Conservation (phyloP, 768 basidiomycete genomes). For the Mrakia hoshinonis region DNA sequence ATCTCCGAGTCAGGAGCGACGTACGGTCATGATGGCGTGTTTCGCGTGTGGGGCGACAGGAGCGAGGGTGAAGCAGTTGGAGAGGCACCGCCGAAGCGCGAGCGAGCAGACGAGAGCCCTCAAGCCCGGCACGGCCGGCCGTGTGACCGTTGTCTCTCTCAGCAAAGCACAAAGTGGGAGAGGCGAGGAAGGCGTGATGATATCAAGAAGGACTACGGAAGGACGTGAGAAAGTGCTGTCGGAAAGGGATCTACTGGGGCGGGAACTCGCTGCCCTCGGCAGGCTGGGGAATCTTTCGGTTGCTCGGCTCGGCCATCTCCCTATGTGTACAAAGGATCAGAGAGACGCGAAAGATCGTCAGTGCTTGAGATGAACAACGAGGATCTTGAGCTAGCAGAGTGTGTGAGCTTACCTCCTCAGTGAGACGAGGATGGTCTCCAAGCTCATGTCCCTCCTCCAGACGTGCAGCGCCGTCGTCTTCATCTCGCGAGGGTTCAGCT, state of each 20-base stretch:
- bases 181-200: neutral
- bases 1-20: too few relatives aligned
- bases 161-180: too few relatives aligned
- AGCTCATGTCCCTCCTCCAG: constrained; percentile 68
- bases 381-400: too few relatives aligned
- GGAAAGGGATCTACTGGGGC: neutral
- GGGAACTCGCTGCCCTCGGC: constrained; percentile 57
- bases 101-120: neutral
- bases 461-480: constrained; percentile 51
- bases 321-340: constrained; percentile 43
- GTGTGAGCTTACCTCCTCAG: constrained; percentile 81
- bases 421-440: constrained; percentile 86
- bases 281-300: constrained; percentile 90
- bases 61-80: neutral
- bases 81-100: neutral
- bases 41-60: neutral
- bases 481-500: constrained; percentile 66
- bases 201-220: neutral
- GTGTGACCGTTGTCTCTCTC: neutral
- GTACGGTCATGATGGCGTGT: too few relatives aligned
- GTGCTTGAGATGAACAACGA: too few relatives aligned
- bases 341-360: neutral
- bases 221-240: neutral
- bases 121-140: neutral
- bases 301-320: constrained; percentile 87